Evolutionary conservation across 169 alveolate species (phyloP).

Genomic region (Prorocentrum cordatum): DNA sequence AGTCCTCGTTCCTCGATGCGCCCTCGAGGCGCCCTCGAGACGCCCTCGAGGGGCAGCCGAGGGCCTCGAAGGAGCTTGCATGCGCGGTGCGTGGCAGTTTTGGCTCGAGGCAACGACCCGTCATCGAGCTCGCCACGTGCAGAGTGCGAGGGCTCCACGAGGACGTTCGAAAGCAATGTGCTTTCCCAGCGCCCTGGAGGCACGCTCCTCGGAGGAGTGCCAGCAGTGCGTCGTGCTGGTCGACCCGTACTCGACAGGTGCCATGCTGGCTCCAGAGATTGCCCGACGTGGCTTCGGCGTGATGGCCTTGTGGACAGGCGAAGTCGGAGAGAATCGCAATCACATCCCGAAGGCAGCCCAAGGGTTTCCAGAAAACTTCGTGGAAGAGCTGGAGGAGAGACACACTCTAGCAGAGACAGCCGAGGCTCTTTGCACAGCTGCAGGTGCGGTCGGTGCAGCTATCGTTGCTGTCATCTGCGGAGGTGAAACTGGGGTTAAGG

Average conservation of each 20-base stretch:
- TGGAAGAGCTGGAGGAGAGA: slow-evolving; percentile 21
- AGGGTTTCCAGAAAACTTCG: slow-evolving; percentile 43
- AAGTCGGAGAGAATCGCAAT: slow-evolving; percentile 3
- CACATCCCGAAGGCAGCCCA: slow-evolving; percentile 19
- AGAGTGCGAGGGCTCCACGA: too few species aligned
- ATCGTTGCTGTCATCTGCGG: slow-evolving; percentile 31
- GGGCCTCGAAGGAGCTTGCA: too few species aligned
- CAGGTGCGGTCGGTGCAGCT: not conserved
- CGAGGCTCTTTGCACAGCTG: not conserved
- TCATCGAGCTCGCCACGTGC: too few species aligned
- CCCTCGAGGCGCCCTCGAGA: too few species aligned
- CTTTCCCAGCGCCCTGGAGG: too few species aligned
- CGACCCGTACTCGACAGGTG: slow-evolving; percentile 41
- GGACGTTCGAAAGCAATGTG: too few species aligned
- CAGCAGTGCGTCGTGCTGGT: slow-evolving; percentile 30
- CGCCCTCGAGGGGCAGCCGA: too few species aligned
- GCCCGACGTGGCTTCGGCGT: slow-evolving; percentile 8
- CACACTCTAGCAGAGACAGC: not conserved
- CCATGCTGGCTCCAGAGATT: slow-evolving; percentile 37
- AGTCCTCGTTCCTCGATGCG: too few species aligned
- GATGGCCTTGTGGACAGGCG: too few species aligned
- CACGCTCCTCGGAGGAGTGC: too few species aligned
- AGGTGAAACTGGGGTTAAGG: slow-evolving; percentile 42
- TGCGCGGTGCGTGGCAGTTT: too few species aligned
- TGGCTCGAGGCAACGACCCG: too few species aligned